phyloP scores from a whole-genome alignment of 2,329 filamentous ascomycete genomes.

The Emergomyces orientalis region DNA sequence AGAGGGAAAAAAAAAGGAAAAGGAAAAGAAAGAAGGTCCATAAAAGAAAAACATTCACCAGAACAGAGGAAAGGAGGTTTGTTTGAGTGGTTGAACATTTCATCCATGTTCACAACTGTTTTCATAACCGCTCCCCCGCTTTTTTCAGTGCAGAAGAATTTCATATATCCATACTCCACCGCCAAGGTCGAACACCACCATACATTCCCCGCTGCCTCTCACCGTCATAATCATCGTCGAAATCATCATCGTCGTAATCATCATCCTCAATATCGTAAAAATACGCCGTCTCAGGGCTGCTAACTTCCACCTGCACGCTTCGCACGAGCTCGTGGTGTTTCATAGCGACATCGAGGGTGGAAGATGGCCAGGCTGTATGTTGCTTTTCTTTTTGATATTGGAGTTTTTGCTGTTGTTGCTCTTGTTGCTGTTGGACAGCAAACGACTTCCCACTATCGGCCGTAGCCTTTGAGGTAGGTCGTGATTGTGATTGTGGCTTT shows the following conservation, averaged over 20 bases:
- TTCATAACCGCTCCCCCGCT: too few species aligned
- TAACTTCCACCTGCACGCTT: constrained; percentile 30
- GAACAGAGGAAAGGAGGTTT: not conserved
- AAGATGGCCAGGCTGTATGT: constrained; percentile 10
- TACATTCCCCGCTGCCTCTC: constrained; percentile 21
- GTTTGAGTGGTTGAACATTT: not conserved
- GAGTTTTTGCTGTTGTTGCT: constrained; percentile 1
- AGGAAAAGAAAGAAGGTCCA: not conserved
- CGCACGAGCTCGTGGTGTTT: constrained; percentile 23
- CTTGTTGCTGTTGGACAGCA: constrained; percentile 6
- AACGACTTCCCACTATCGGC: constrained; percentile 24
- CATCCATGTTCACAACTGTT: too few species aligned
- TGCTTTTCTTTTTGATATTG: not conserved
- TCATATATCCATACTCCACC: constrained; percentile 39
- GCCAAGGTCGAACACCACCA: constrained; percentile 28
- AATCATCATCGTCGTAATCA: constrained; percentile 16
- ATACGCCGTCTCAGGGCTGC: not conserved
- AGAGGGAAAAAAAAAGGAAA: not conserved
- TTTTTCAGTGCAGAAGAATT: not conserved
- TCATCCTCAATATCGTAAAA: not conserved
- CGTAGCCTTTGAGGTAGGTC: constrained; percentile 30
- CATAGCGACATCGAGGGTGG: constrained; percentile 18
- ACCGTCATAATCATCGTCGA: constrained; percentile 13
- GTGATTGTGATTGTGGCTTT: constrained; percentile 17
- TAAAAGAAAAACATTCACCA: not conserved